phyloP scores from a whole-genome alignment of 805 yeast species.

The Nakazawaea holstii region DNA sequence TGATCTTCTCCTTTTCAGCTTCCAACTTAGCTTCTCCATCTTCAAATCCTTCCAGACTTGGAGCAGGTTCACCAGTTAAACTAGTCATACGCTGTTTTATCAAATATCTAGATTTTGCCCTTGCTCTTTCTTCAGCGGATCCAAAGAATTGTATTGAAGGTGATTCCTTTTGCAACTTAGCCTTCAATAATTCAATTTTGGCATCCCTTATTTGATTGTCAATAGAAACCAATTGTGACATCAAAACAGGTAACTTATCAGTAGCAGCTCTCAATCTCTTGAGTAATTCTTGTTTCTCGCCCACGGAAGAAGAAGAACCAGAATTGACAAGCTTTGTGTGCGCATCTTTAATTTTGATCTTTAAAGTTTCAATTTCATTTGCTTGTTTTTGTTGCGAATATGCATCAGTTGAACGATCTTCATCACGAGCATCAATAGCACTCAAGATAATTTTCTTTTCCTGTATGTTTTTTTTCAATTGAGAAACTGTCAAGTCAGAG shows the following conservation, averaged over 20 bases:
- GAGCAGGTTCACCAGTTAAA: conserved; percentile 68
- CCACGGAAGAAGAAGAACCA: conserved; percentile 27
- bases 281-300: conserved; percentile 46
- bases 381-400: conserved; percentile 30
- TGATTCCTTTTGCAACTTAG: conserved; percentile 49
- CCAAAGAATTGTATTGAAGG: conserved; percentile 80
- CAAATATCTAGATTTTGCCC: conserved; percentile 73
- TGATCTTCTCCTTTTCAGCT: conserved; percentile 46
- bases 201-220: conserved; percentile 66
- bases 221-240: conserved; percentile 53
- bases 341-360: conserved; percentile 47
- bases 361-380: conserved; percentile 60
- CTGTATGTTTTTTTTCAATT: conserved; percentile 57
- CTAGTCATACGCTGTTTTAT: conserved; percentile 89
- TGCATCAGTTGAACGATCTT: conserved; percentile 28
- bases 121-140: conserved; percentile 77
- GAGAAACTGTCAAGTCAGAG: conserved; percentile 40
- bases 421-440: conserved; percentile 67
- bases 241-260: conserved; percentile 67
- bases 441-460: conserved; percentile 69
- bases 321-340: conserved; percentile 32
- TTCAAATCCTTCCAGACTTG: conserved; percentile 40
- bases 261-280: conserved; percentile 57
- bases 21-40: conserved; percentile 50
- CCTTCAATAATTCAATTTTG: conserved; percentile 59